These are phyloP conservation scores for Trichoderma aggressivum DNA, from an alignment of 2,329 filamentous ascomycete genomes.

Conservation along the genomic window DNA sequence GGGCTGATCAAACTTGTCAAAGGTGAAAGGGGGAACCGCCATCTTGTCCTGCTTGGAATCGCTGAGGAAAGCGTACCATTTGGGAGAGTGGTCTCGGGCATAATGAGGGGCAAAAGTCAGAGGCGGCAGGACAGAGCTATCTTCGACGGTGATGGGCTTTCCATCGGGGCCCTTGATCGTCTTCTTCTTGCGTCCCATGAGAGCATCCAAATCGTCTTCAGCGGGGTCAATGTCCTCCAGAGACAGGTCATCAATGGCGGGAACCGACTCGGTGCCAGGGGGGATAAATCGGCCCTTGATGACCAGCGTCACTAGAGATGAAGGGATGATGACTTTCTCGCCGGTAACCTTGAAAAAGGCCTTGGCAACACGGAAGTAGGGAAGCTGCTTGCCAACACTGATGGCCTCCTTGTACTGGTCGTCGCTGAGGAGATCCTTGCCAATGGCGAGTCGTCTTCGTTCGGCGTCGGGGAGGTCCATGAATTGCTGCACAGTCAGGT, in stretches of 20 bases:
- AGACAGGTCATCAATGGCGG: conserved; percentile 71
- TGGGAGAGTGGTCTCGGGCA: conserved; percentile 80
- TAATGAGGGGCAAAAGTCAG: conserved; percentile 90
- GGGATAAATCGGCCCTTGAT: conserved; percentile 94
- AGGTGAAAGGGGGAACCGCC: conserved; percentile 94
- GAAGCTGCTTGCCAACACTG: conserved; percentile 76
- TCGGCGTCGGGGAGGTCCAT: conserved; percentile 78
- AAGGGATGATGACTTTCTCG: conserved; percentile 88
- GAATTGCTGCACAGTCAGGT: conserved; percentile 79
- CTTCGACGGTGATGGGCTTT: conserved; percentile 54
- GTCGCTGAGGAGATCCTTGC: conserved; percentile 67
- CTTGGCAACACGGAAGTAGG: conserved; percentile 78
- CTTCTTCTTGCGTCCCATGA: conserved; percentile 73
- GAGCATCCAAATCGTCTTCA: conserved; percentile 84
- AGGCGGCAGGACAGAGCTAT: conserved; percentile 69
- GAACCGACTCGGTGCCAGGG: conserved; percentile 73
- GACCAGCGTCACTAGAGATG: conserved; percentile 87
- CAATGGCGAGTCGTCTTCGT: conserved; percentile 68
- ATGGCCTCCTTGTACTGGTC: conserved; percentile 74
- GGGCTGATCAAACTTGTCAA: conserved; percentile 85
- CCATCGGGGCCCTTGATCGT: conserved; percentile 60
- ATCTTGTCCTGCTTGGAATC: conserved; percentile 95
- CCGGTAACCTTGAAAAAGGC: conserved; percentile 98
- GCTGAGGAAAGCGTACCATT: conserved; percentile 92
- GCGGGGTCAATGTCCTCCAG: conserved; percentile 89